These are phyloP conservation scores for Verticillium zaregamsianum DNA, from an alignment of 2,329 filamentous ascomycete species.

Conservation along the genomic window DNA sequence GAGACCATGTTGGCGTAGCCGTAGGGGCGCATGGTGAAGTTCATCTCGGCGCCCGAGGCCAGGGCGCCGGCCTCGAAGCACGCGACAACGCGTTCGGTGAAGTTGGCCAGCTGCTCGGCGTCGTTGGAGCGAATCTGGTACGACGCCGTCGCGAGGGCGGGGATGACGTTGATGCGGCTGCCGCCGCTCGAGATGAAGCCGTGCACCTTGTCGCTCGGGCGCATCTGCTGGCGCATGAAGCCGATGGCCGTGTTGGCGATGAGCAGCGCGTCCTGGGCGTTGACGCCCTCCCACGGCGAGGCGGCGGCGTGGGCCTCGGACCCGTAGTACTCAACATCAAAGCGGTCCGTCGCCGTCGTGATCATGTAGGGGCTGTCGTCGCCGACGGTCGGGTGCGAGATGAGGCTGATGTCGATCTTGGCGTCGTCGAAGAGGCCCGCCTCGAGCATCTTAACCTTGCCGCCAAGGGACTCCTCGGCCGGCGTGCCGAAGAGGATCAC, in stretches of 20 bases:
- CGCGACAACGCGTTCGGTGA: constrained; percentile 14
- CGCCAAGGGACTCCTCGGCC: constrained; percentile 45
- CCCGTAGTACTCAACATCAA: not conserved
- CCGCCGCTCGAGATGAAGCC: constrained; percentile 31
- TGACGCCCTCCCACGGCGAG: constrained; percentile 35
- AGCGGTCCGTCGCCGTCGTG: not conserved
- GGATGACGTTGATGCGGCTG: constrained; percentile 33
- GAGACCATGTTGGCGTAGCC: constrained; percentile 26
- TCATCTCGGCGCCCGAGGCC: constrained; percentile 28
- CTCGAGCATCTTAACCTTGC: constrained; percentile 39
- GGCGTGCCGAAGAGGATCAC: constrained; percentile 45
- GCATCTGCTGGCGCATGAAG: constrained; percentile 22
- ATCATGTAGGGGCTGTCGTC: not conserved
- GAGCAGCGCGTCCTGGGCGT: constrained; percentile 35
- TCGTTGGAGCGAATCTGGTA: constrained; percentile 49
- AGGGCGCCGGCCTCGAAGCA: constrained; percentile 31
- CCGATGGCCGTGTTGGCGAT: constrained; percentile 19
- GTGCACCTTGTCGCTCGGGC: constrained; percentile 30
- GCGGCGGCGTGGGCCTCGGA: constrained; percentile 27
- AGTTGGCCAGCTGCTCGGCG: constrained; percentile 14
- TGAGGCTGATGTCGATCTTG: constrained; percentile 22
- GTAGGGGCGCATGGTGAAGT: constrained; percentile 25
- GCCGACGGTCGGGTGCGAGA: constrained; percentile 19
- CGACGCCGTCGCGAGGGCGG: constrained; percentile 51
- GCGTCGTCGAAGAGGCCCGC: constrained; percentile 34